Base-by-base conservation (phyloP, 1,139 yeast species). In the Yamadazyma siamensis region DNA sequence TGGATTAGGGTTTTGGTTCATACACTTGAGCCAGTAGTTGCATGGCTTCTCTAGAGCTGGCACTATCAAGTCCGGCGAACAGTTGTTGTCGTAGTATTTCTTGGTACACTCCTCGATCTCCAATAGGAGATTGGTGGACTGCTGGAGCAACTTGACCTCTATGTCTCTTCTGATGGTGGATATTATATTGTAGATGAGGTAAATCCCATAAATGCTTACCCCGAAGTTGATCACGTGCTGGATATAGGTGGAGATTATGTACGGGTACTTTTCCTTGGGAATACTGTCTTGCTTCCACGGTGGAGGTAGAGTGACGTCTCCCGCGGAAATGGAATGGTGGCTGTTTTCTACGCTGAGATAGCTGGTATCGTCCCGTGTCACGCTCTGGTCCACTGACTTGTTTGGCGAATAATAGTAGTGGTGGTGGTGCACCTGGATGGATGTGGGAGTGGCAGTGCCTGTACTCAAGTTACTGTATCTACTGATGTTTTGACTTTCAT, bases 11-110 rank as follows among this genome's bases (percentile, higher is more conserved):
- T 76, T 75, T 40, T 71, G 74, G 31, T 62, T 63, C 79, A 80
- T 78, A 45, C 89, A 80, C 32, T 69, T 65, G 34, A 63, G 65
- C 85, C 85, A 82, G 35, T 66, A 63, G 15, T 64, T 61, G 50
- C 91, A 82, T 25, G 67, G 64, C 13, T 58, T 56, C 36, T 71
- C 77, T 32, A 81, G 48, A 2, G 79, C 81, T 0, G 88, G 84
- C 0, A 71, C 78, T n/a, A 76, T 56, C 3, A 64, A 55, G 4
- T 63, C 75, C 2, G 80, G 80, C 13, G 61, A 61, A 49, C 91
- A 82, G 23, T 63, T 56, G 50, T 81, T 82, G 10, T 65, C 74
- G 25, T 54, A 38, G 49, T 75, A 82, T 9, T 71, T 56, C 18
- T 70, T 54, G 13, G 66, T 53, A 49, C 89, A 81, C 20, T 59